Evolutionary conservation across 371 early-diverging fungal genomes (phyloP), one percentile per base, ranked within the genome.

Genomic region (Haplosporangium sp.): DNA sequence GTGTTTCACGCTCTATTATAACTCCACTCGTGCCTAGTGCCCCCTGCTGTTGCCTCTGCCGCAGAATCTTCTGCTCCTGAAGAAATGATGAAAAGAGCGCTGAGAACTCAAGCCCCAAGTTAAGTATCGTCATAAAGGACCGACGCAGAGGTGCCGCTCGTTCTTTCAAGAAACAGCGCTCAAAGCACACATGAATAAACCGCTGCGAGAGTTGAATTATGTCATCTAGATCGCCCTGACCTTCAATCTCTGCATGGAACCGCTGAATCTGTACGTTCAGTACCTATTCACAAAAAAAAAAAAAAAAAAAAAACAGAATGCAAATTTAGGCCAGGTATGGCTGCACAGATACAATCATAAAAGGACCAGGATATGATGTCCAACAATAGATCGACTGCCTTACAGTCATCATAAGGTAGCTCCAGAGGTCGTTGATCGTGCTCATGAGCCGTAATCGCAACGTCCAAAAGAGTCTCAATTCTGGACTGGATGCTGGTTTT

Each of bases 391-490:
- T 13, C n/a, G n/a, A n/a, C n/a, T n/a, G n/a, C n/a, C 73, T 68
- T 68, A 72, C 79, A 5, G 79, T 79, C 45, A 53, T 68, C 79
- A 79, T 72, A 13, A 71, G 42, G 42, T 79, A 79, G 43, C 68
- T 72, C 79, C 79, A 79, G 18, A 79, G 54, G 42, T 79, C 79
- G 21, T 79, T 79, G 23, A 72, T 37, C 16, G 67, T 57, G 46
- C 69, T 61, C 13, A 72, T 21, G 41, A 79, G 60, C 12, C 62
- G 29, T 51, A 79, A n/a, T 18, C 73, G 53, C 62, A 79, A 43
- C 42, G 67, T 79, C 62, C 72, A 71, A 41, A 79, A 68, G 18
- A 56, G 36, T 0, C 66, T 6, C 11, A 72, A 29, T 6, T 67
- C 67, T 2, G 61, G 55, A 21, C 47, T 56, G 0, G 36, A 65